These are phyloP conservation scores for Rhynchospora breviuscula DNA, from an alignment of 176 grass and related monocot species.

Conservation along the genomic window DNA sequence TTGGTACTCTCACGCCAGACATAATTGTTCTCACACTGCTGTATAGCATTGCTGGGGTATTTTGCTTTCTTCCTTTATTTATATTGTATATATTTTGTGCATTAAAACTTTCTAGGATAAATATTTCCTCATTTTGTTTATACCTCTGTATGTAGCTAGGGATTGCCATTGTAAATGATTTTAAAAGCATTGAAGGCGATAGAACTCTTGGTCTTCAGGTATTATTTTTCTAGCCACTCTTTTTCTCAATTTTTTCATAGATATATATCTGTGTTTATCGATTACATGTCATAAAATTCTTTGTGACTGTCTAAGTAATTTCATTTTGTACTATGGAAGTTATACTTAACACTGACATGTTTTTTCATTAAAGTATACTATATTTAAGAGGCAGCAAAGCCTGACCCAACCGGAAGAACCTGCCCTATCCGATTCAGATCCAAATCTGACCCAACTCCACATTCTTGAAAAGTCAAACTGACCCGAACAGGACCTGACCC, in stretches of 20 bases:
- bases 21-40: constrained; percentile 79
- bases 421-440: no score
- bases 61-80: constrained; percentile 19
- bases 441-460: no score
- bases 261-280: not conserved
- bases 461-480: no score
- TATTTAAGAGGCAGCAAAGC: no score
- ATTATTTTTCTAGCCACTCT: not conserved
- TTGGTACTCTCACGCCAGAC: constrained; percentile 94
- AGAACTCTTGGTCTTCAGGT: constrained; percentile 50
- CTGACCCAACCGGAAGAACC: no score
- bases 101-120: not conserved
- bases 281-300: not conserved
- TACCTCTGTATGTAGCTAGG: constrained; percentile 29
- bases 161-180: constrained; percentile 61
- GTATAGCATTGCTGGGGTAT: constrained; percentile 90
- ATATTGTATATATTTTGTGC: not conserved
- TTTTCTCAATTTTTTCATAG: not conserved
- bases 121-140: constrained; percentile 3
- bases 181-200: constrained; percentile 54
- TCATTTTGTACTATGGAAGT: not conserved
- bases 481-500: no score
- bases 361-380: not conserved
- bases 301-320: not conserved
- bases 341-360: not conserved